Evolutionary conservation across 495 filamentous ascomycete species (phyloP), one percentile per base, ranked within the genome.

Genomic region (Penicillium goetzii): DNA sequence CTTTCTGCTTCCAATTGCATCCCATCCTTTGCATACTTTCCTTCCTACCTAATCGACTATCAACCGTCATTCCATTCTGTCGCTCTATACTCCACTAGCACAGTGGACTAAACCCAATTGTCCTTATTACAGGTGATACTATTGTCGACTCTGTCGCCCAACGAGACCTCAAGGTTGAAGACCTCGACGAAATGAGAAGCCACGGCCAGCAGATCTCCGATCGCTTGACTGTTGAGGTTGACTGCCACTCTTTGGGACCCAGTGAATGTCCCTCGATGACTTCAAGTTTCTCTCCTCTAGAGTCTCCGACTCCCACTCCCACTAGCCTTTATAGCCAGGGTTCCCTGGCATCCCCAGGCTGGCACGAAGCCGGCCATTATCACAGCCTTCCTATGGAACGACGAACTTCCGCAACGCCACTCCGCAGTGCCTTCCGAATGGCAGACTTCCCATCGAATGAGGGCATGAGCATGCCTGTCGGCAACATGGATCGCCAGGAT

Each of bases 261-360:
- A 80, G 72, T 71, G 77, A 78, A 59, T 81, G 78, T 67, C 78
- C 76, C n/a, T 80, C 78, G 21, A 80, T 79, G 76, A 75, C 68
- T 49, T 78, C 78, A 10, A 80, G 76, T 61, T 81, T 79, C 63
- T 81, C 78, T 41, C 76, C 77, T 57, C 67, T 80, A 66, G 78
- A 80, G 55, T 81, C 79, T 33, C 78, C 78, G 0, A 80, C 75
- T 25, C 77, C 77, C 1, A 81, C 79, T 1, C 79, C 79, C 6
- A 80, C 78, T 19, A 80, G 76, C 61, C 65, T 80, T 21, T 80
- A 80, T 62, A 80, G 79, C 56, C 77, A 80, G 53, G 68, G 71
- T 36, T 78, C 78, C 2, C 55, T 81, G 60, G 74, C 76, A 28
- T 80, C 78, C 0, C 78, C 79, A 1, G 66, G 70, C 7, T 81